Evolutionary conservation across 2,329 filamentous ascomycete species (phyloP), one percentile per base, ranked within the genome.

Genomic region (Waltergamsia citrina): DNA sequence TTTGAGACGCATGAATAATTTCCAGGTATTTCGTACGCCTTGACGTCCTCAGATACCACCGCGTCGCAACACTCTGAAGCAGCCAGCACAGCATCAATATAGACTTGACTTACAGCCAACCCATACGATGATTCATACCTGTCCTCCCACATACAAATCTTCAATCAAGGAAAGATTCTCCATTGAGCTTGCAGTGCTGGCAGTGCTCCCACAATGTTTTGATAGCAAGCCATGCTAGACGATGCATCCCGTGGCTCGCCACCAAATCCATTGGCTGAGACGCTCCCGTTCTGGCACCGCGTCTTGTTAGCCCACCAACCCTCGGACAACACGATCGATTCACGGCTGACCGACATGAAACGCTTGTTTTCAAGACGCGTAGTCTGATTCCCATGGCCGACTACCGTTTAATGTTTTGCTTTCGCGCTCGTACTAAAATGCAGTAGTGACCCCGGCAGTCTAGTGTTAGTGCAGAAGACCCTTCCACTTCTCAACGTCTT

Each of bases 241-340:
- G 15, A 19, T 20, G 34, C 31, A 15, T 14, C 11, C 26, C 27
- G 20, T 15, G 14, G 20, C 10, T n/a, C 27, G 26, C 24, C 16
- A 14, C 17, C 26, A 38, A 22, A 31, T 34, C 26, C 21, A 34
- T 38, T 38, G 36, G 32, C 31, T 34, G 26, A 30, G 26, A 34
- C 17, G 26, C 16, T 18, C 36, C 19, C 27, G 22, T 31, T 30
- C 25, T 31, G 17, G n/a, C 16, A 25, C 23, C 15, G n/a, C 16
- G 23, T 20, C 34, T 7, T 14, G n/a, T 16, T 18, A 6, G 20
- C 18, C 26, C 23, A 15, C 34, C 34, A 32, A 28, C 29, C 22
- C 22, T n/a, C 29, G 29, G 17, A 32, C 4, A 7, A 29, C 25
- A 27, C 25, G 25, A 27, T n/a, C 6, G 16, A 27, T n/a, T 27